Conservation (phyloP, 2,329 filamentous ascomycete species). For the Pseudogymnoascus destructans region DNA sequence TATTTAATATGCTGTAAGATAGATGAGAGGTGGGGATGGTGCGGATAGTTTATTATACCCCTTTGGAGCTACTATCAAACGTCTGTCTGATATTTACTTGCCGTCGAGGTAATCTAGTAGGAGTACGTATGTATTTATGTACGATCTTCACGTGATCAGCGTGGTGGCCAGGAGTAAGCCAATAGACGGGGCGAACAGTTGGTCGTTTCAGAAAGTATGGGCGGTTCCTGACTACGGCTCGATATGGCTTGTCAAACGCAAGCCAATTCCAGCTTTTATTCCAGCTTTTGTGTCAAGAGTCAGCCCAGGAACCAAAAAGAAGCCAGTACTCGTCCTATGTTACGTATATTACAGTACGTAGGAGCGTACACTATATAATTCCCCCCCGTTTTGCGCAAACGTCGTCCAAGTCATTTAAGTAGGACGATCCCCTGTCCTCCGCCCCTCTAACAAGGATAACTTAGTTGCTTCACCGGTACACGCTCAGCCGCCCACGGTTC, state of each 20-base stretch:
- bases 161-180: not conserved
- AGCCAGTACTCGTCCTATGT: not conserved
- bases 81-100: not conserved
- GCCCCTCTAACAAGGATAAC: conserved; percentile 1
- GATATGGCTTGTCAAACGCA: not conserved
- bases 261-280: not conserved
- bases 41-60: conserved; percentile 1
- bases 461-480: not conserved
- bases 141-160: not conserved
- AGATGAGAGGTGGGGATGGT: not conserved
- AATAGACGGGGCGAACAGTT: not conserved
- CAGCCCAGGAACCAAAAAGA: not conserved
- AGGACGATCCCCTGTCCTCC: conserved; percentile 1
- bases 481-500: not conserved
- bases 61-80: not conserved
- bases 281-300: not conserved
- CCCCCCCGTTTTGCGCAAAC: conserved; percentile 1
- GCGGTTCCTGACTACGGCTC: not conserved
- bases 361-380: too few species aligned
- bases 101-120: not conserved
- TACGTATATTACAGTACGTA: too few species aligned
- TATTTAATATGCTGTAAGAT: not conserved
- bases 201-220: not conserved
- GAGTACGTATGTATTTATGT: too few species aligned
- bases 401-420: conserved; percentile 1